phyloP scores from a whole-genome alignment of 78 protist species.

The Dictyostelium brefeldianum region DNA sequence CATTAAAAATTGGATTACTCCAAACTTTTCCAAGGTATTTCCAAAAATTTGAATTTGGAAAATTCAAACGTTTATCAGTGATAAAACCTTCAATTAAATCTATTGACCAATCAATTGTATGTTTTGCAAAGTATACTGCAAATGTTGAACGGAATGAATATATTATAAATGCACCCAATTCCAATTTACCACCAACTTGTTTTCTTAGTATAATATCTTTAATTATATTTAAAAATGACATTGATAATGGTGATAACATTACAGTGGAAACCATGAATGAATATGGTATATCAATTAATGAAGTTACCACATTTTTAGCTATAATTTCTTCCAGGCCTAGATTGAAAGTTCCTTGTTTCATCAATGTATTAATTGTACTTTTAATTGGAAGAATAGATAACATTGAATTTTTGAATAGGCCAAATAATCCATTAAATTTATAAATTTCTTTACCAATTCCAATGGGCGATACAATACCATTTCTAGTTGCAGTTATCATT shows the following conservation, averaged over 20 bases:
- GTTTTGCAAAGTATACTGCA: background rate
- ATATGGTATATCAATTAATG: too few species aligned
- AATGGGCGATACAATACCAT: too few species aligned
- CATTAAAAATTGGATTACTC: background rate
- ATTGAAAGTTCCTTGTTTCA: too few species aligned
- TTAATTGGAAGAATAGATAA: too few species aligned
- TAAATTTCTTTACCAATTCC: too few species aligned
- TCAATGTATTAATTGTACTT: too few species aligned
- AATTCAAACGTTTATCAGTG: background rate
- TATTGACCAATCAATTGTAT: background rate
- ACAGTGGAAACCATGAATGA: too few species aligned
- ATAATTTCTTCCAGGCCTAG: too few species aligned
- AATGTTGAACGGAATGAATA: background rate
- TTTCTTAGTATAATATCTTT: background rate
- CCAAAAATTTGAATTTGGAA: background rate
- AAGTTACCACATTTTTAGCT: too few species aligned
- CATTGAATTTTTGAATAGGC: too few species aligned
- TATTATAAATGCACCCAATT: background rate
- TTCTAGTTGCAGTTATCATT: too few species aligned
- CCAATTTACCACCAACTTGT: background rate
- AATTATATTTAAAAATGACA: background rate
- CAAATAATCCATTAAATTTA: too few species aligned
- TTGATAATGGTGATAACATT: background rate
- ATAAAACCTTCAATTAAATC: background rate
- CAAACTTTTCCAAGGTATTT: background rate